Base-by-base conservation (phyloP, 805 yeast genomes). In the Martiniozyma abietophila region DNA sequence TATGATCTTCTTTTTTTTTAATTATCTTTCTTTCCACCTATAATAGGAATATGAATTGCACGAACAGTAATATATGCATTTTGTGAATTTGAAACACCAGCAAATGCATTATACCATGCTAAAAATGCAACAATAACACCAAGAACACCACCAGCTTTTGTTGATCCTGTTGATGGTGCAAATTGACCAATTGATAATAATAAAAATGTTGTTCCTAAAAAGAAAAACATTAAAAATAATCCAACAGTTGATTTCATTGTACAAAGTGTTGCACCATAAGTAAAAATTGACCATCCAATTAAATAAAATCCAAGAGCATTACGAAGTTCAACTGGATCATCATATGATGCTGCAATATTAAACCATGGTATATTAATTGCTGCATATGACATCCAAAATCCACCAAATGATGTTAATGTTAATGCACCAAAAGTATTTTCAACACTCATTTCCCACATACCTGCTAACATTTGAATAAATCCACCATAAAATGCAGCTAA, bases 401-500 rank as follows among this genome's bases (percentile, higher is more conserved):
- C 86, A 38, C 82, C 88, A 46, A 65, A 71, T 4, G 74, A 68
- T 6, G 68, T 55, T 37, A 71, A 60, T 2, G 74, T 76, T 38
- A 79, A 67, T 45, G 77, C 82, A 56, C 84, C 84, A 59, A 76
- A 80, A 18, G 85, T 77, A 57, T 77, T 78, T 46, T 80, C 85
- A 25, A 72, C 64, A 16, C 77, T 74, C 56, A 79, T 66, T 56
- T 80, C 83, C 70, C 81, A 72, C 65, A 79, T 65, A 37, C 85
- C 86, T 7, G 86, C 83, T 40, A 78, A 59, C 37, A 76, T 58
- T 56, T 79, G 85, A 38, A 79, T 69, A 16, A 73, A 62, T 26
- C 86, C 88, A 37, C 86, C 88, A 51, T 77, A 76, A 54, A 79
- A 77, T 48, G 74, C 62, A 15, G 82, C 80, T 43, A 70, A 61